Evolutionary conservation across 2,329 filamentous ascomycete genomes (phyloP).

Genomic region (Paecilomyces niveus): DNA sequence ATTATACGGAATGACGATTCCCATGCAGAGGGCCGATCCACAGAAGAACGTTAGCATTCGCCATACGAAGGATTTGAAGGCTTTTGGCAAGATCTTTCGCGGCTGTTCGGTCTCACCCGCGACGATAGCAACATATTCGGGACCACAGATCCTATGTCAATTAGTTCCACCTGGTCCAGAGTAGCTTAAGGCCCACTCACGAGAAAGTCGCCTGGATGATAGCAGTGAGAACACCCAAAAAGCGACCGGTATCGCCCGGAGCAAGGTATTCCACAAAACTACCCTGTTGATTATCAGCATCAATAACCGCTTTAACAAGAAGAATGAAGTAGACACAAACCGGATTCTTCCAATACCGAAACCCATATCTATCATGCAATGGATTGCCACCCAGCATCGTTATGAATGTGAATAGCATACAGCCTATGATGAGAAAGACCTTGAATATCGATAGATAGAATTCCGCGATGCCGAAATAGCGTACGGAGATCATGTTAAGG

Average conservation of each 20-base stretch:
- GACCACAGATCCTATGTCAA: constrained; percentile 46
- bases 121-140: constrained; percentile 54
- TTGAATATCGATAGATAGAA: constrained; percentile 42
- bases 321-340: constrained; percentile 21
- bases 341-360: constrained; percentile 56
- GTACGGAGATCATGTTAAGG: constrained; percentile 38
- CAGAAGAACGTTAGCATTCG: constrained; percentile 69
- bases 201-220: constrained; percentile 62
- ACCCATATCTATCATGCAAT: constrained; percentile 59
- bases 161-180: neutral
- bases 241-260: constrained; percentile 53
- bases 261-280: constrained; percentile 59
- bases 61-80: constrained; percentile 68
- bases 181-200: constrained; percentile 6
- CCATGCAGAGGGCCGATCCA: constrained; percentile 60
- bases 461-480: constrained; percentile 39
- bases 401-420: constrained; percentile 55
- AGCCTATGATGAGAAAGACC: constrained; percentile 23
- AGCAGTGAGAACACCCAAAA: constrained; percentile 53
- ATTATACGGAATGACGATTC: constrained; percentile 62
- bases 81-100: constrained; percentile 59
- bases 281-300: constrained; percentile 23
- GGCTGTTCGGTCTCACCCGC: constrained; percentile 64
- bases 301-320: neutral
- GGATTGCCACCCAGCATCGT: constrained; percentile 77